Conservation (phyloP, 2,329 filamentous ascomycete species). For the Beauveria varroae region DNA sequence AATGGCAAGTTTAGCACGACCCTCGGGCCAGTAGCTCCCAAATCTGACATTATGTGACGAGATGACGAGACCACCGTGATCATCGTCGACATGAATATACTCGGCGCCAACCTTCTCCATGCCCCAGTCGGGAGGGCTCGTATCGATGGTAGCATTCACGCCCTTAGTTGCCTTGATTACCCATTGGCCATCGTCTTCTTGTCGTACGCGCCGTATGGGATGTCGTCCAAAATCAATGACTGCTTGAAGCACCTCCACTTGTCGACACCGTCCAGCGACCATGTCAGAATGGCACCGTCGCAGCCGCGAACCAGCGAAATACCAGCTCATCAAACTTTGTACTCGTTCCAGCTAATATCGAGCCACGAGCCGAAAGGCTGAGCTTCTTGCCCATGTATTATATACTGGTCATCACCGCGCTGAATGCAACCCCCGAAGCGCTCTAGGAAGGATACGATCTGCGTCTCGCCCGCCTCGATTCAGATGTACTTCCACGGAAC, state of each 20-base stretch:
- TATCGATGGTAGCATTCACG: conserved; percentile 16
- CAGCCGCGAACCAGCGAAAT: conserved; percentile 23
- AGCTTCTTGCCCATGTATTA: conserved; percentile 18
- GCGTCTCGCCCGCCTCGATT: conserved; percentile 16
- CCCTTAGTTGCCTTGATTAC: conserved; percentile 20
- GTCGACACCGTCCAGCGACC: conserved; percentile 16
- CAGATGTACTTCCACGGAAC: conserved; percentile 22
- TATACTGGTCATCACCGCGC: conserved; percentile 19
- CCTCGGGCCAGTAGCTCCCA: conserved; percentile 20
- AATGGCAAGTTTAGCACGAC: neutral
- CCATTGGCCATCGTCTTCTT: conserved; percentile 14
- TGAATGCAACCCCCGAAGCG: conserved; percentile 20
- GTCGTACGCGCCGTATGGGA: conserved; percentile 15
- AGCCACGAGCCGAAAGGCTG: conserved; percentile 21
- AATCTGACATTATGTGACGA: conserved; percentile 14
- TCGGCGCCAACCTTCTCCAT: conserved; percentile 17
- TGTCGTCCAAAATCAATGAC: conserved; percentile 18
- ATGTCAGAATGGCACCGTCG: conserved; percentile 18
- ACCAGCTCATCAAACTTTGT: conserved; percentile 19
- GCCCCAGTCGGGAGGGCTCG: conserved; percentile 17
- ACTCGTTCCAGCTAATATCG: conserved; percentile 18
- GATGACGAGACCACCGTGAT: conserved; percentile 21
- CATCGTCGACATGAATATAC: conserved; percentile 19
- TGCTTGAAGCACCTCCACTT: conserved; percentile 21
- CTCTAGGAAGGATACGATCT: conserved; percentile 20